These are phyloP conservation scores for Aspergillus sparsus DNA, from an alignment of 495 filamentous ascomycete species.

Conservation along the genomic window DNA sequence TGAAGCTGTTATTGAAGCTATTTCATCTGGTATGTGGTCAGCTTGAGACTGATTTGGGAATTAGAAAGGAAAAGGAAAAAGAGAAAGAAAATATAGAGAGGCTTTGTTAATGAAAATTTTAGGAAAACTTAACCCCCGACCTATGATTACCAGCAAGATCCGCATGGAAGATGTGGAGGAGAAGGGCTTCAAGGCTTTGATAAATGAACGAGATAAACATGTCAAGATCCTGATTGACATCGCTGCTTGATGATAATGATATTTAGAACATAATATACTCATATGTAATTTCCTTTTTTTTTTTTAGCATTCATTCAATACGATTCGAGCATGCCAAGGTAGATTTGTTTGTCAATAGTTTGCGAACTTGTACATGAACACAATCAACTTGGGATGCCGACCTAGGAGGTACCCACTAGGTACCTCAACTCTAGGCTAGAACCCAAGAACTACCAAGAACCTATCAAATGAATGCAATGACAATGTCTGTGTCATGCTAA, in stretches of 20 bases:
- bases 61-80: not conserved
- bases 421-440: no score
- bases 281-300: not conserved
- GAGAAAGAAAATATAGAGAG: no score
- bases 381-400: no score
- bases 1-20: slow-evolving; percentile 55
- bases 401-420: no score
- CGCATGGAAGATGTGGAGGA: slow-evolving; percentile 53
- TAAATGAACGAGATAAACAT: slow-evolving; percentile 54
- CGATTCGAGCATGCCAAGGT: no score
- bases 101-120: not conserved
- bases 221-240: slow-evolving; percentile 52
- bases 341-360: no score
- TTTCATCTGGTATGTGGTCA: slow-evolving; percentile 43
- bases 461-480: no score
- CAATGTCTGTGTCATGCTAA: no score
- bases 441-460: no score
- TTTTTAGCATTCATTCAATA: no score
- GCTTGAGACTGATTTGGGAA: no score
- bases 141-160: slow-evolving; percentile 60
- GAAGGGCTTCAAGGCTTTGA: slow-evolving; percentile 55
- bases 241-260: slow-evolving; percentile 2
- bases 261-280: slow-evolving; percentile 3
- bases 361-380: no score
- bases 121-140: slow-evolving; percentile 34